Conservation (phyloP, 1,284 basidiomycete species). For the Apiotrichum mycotoxinovorans region DNA sequence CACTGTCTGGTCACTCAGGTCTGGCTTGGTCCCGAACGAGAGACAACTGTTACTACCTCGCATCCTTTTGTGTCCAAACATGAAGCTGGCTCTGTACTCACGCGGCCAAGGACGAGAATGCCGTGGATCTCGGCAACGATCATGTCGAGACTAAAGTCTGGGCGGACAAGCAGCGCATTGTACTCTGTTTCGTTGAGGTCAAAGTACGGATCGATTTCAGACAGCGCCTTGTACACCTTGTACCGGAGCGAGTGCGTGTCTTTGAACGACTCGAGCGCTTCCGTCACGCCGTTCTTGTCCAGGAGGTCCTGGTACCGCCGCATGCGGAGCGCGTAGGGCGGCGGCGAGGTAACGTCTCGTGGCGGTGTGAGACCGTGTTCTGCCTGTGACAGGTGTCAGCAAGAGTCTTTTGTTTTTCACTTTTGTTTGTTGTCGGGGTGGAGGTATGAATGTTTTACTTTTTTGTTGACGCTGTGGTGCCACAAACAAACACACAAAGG, state of each 20-base stretch:
- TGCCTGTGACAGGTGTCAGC: not conserved
- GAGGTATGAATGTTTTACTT: not conserved
- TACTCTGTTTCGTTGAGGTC: slow-evolving; percentile 1
- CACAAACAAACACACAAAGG: no score
- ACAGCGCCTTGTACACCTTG: not conserved
- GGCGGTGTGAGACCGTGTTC: not conserved
- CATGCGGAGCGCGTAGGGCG: not conserved
- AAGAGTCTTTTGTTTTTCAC: not conserved
- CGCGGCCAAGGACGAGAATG: not conserved
- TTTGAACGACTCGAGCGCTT: not conserved
- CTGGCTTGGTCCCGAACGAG: no score
- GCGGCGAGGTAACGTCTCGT: not conserved
- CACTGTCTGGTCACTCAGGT: no score
- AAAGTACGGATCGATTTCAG: not conserved
- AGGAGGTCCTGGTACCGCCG: not conserved
- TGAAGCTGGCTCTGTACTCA: not conserved
- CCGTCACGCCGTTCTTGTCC: not conserved
- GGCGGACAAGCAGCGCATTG: not conserved
- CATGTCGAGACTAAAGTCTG: not conserved
- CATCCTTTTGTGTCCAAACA: no score
- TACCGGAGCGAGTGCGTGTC: not conserved
- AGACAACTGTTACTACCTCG: no score
- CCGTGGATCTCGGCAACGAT: not conserved
- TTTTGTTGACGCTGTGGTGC: no score
- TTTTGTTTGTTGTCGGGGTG: not conserved